Conservation (phyloP, 139 green algal species). For the Chlorella sp. region DNA sequence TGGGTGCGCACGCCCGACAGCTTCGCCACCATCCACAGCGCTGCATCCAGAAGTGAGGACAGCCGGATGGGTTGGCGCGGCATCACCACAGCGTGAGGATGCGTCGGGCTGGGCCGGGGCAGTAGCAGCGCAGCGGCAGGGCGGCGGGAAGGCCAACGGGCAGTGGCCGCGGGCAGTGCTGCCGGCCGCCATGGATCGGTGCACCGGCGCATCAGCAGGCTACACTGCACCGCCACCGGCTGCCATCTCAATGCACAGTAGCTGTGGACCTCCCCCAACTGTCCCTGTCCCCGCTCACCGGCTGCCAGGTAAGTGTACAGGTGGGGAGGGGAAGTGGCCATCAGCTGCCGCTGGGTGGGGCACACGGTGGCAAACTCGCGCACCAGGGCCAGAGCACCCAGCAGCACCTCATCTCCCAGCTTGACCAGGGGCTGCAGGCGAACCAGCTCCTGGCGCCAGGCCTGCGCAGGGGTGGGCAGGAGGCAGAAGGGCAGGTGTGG, state of each 20-base stretch:
- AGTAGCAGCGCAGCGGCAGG: neutral
- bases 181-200: too few species aligned
- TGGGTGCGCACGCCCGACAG: conserved; percentile 21
- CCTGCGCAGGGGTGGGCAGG: neutral
- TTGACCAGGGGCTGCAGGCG: conserved; percentile 30
- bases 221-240: neutral
- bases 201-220: neutral
- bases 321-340: conserved; percentile 8
- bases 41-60: neutral
- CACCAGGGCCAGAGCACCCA: conserved; percentile 25
- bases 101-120: neutral
- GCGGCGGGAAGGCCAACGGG: neutral
- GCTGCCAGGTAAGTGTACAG: conserved; percentile 30
- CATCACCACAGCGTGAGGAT: neutral
- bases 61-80: too few species aligned
- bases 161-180: neutral
- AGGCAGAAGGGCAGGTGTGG: too few species aligned
- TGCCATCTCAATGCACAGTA: too few species aligned
- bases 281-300: neutral
- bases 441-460: conserved; percentile 22
- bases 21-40: conserved; percentile 32
- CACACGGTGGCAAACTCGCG: neutral
- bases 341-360: neutral
- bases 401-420: conserved; percentile 9
- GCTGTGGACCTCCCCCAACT: too few species aligned